phyloP scores from a whole-genome alignment of 2,329 filamentous ascomycete genomes.

The Fusarium phyllophilum region DNA sequence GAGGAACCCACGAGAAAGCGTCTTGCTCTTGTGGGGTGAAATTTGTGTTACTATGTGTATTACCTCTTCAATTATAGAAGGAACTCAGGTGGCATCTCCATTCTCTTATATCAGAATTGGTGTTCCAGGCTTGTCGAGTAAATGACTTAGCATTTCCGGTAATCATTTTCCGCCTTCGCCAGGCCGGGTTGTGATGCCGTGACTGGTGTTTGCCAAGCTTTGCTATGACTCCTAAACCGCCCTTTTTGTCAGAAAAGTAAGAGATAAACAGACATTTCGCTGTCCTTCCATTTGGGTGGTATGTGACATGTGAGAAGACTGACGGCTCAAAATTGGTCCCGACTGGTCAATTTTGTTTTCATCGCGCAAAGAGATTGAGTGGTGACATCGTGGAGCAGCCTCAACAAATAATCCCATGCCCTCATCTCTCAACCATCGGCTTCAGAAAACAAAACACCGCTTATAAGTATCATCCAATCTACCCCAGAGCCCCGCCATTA shows the following conservation, averaged over 20 bases:
- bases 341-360: neutral
- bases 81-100: too few species aligned
- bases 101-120: rapidly evolving
- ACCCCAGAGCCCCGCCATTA: neutral
- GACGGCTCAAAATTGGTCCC: neutral
- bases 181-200: neutral
- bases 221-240: neutral
- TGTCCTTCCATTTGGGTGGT: too few species aligned
- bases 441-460: neutral
- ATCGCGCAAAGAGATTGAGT: too few species aligned
- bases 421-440: neutral
- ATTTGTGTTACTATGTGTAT: too few species aligned
- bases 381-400: neutral
- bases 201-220: neutral
- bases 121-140: neutral
- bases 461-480: neutral
- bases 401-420: neutral
- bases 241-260: neutral
- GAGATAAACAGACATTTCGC: neutral
- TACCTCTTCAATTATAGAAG: too few species aligned
- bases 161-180: neutral
- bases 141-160: neutral
- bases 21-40: too few species aligned
- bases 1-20: neutral
- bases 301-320: too few species aligned